A percentile compares a stretch with the other conserved stretches of the same genome.
These are phyloP conservation scores for Tubosaeta brunneosetosa DNA, from an alignment of 768 basidiomycete genomes.

Conservation along the genomic window DNA sequence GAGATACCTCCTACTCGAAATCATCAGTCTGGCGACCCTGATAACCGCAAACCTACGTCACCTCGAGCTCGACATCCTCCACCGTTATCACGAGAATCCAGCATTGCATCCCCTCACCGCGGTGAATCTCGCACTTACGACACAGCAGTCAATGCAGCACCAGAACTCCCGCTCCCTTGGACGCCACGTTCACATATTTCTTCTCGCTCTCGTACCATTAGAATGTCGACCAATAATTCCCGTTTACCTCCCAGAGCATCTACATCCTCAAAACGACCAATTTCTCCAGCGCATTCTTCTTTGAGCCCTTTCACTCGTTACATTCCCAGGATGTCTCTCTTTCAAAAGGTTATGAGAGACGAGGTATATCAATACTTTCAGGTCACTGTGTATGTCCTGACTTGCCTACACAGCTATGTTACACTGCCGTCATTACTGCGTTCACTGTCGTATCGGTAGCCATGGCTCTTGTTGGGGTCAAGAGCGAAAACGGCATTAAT, in stretches of 20 bases:
- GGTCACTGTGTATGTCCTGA: not conserved
- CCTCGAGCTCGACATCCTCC: not conserved
- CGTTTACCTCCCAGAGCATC: conserved; percentile 10
- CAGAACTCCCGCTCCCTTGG: conserved; percentile 7
- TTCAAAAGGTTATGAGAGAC: conserved; percentile 54
- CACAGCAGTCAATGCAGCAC: not conserved
- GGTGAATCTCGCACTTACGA: not conserved
- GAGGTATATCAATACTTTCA: conserved; percentile 46
- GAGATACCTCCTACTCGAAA: conserved; percentile 7
- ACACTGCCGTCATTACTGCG: conserved; percentile 50
- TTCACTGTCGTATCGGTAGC: conserved; percentile 46
- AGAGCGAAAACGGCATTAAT: conserved; percentile 40
- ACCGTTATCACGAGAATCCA: conserved; percentile 6
- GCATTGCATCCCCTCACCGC: not conserved
- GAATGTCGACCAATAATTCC: conserved; percentile 10
- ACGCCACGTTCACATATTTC: not conserved
- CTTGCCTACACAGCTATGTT: conserved; percentile 39
- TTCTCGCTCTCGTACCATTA: conserved; percentile 12
- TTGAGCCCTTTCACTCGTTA: conserved; percentile 44
- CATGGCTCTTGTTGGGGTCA: conserved; percentile 48
- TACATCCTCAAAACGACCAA: conserved; percentile 7
- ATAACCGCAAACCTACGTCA: not conserved
- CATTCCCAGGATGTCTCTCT: conserved; percentile 49
- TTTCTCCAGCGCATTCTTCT: conserved; percentile 28
- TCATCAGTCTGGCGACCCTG: conserved; percentile 49